Evolutionary conservation across 2,329 filamentous ascomycete species (phyloP), one percentile per base, ranked within the genome.

Genomic region (Apiospora arundinis): DNA sequence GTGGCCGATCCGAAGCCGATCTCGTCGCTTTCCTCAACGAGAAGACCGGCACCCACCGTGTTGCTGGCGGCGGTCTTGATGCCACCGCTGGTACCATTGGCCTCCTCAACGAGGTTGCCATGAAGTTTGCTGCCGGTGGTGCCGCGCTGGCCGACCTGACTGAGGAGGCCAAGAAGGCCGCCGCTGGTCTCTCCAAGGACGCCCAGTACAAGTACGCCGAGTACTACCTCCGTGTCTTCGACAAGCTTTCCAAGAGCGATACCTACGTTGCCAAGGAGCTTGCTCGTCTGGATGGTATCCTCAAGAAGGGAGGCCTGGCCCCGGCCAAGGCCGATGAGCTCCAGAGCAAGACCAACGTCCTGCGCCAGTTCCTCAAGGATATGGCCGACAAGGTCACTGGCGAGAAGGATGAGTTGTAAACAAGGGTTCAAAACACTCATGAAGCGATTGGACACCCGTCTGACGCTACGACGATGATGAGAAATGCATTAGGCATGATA

Each of bases 151-250:
- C 89, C 63, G 90, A 92, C 74, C 89, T 94, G 28, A 86, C 90
- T 45, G 87, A 87, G 60, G 92, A 97, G 83, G 87, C 93, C 69
- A 92, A 92, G 85, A 92, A 92, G 85, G 89, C 90, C 73, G 91
- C 91, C 28, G 87, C 88, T 76, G 85, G 83, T 69, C 81, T 96
- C 69, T 89, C 92, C 84, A 91, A 89, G 69, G 81, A 85, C 73
- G 85, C 84, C 16, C 85, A 90, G 82, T 83, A 92, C 82, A 94
- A 93, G 86, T 97, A 95, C 80, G 94, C 94, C 66, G 89, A 95
- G 83, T 99, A 99, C 89, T 98, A 99, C 83, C 87, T 96, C 81
- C 94, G 93, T 81, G 95, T 97, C 70, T 92, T 96, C 73, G 90
- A 93, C 81, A 98, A 98, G 90, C 85, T 96, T 74, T 87, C 86